Base-by-base conservation (phyloP, 352 stramenopile species). In the Stramenopiles sp. region DNA sequence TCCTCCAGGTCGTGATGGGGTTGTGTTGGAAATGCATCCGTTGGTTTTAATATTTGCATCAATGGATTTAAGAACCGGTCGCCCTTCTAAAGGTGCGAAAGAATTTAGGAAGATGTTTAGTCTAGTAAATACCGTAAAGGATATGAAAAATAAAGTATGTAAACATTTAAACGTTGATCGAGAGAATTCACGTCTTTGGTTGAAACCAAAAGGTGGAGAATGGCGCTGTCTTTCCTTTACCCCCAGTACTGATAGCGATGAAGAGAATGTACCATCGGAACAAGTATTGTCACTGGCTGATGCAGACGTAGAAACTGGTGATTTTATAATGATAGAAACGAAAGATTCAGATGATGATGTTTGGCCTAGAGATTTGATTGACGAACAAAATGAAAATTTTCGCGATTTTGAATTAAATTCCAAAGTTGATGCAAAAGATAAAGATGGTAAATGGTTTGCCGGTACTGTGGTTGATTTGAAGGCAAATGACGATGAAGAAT, bases 301-400 rank as follows among this genome's bases (percentile, higher is more conserved):
- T 33, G 65, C 65, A 33, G 65, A 76, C 65, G 65, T 76, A 13
- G 65, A 76, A 33, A 33, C 65, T 13, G 65, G 65, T 31, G 65
- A 76, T 76, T 31, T 76, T 33, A 76, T 76, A 13, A 76, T 76
- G 65, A 76, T 76, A 13, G 65, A 76, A 13, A 33, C 65, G 13
- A 76, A 76, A 76, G 4, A 13, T 33, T 13, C 30, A 31, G 31
- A 33, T 76, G 65, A 13, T 13, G 31, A 33, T 20, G 4, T 7
- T 33, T 76, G 65, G 65, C 65, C 65, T 4, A 76, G 65, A 76
- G 65, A 76, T 76, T 33, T 33, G 31, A 76, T 76, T 33, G 30
- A 76, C 30, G 13, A 31, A 7, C 31, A 76, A 7, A 33, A 33
- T 31, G 65, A 76, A 33, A 76, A 76, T 76, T 76, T 76, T 76